These are phyloP conservation scores for Plantago major DNA, from an alignment of 257 asterid species.

Conservation along the genomic window DNA sequence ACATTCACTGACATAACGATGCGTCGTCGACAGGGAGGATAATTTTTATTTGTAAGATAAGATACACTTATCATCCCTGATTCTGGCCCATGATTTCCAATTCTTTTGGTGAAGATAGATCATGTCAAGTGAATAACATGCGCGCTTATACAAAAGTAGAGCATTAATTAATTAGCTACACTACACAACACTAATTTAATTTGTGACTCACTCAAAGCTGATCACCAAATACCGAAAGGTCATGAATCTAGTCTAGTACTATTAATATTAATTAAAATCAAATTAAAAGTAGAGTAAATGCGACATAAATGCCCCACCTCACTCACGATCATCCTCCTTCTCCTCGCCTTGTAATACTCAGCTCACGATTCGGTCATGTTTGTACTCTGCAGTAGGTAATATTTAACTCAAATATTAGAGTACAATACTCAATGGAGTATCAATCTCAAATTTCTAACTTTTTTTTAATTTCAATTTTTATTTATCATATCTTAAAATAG, in stretches of 20 bases:
- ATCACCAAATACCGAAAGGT: background rate
- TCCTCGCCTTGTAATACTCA: background rate
- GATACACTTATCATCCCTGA: too few relatives aligned
- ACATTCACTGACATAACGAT: too few relatives aligned
- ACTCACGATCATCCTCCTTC: conserved; percentile 11
- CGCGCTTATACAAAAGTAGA: too few relatives aligned
- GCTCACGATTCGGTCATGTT: conserved; percentile 20
- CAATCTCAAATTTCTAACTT: background rate
- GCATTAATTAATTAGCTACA: too few relatives aligned
- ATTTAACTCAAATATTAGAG: background rate
- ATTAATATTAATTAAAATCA: too few relatives aligned
- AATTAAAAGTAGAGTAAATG: background rate
- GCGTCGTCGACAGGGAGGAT: too few relatives aligned
- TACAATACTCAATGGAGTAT: too few relatives aligned
- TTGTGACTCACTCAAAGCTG: conserved; percentile 1
- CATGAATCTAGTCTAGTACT: background rate
- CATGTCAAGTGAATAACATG: too few relatives aligned
- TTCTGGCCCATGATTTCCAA: too few relatives aligned
- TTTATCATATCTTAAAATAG: too few relatives aligned
- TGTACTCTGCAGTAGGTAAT: background rate
- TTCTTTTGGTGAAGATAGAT: too few relatives aligned
- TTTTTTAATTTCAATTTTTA: background rate
- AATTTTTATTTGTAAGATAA: too few relatives aligned
- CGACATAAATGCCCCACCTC: background rate
- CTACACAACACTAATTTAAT: background rate